phyloP scores from a whole-genome alignment of 2,329 filamentous ascomycete genomes.

The Fusarium tjaetaba region DNA sequence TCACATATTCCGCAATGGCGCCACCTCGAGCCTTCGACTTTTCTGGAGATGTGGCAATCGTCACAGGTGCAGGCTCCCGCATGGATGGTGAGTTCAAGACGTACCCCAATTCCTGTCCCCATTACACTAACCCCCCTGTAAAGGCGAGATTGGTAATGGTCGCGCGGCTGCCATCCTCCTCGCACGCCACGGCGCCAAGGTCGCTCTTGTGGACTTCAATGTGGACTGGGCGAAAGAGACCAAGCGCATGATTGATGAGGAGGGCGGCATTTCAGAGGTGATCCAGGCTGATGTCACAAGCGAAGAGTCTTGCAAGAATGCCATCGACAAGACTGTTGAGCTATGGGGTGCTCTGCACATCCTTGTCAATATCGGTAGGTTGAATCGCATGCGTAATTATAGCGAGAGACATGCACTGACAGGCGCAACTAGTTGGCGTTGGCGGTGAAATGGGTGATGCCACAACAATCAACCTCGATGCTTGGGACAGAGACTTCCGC shows the following conservation, averaged over 20 bases:
- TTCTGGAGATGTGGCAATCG: background rate
- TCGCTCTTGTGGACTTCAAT: background rate
- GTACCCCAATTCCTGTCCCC: background rate
- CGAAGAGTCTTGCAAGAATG: slow-evolving; percentile 7
- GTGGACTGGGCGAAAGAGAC: slow-evolving; percentile 2
- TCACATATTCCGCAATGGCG: background rate
- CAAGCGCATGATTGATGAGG: slow-evolving; percentile 7
- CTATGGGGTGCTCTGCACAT: slow-evolving; percentile 5
- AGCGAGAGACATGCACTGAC: background rate
- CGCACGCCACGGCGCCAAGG: slow-evolving; percentile 1
- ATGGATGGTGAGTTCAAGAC: background rate
- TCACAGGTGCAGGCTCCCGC: slow-evolving; percentile 2
- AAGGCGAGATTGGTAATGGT: slow-evolving; percentile 7
- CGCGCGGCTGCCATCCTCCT: slow-evolving; percentile 3
- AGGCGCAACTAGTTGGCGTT: background rate
- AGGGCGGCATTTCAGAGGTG: slow-evolving; percentile 1
- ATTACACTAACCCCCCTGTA: background rate
- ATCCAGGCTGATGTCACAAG: slow-evolving; percentile 2
- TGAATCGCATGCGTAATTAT: background rate
- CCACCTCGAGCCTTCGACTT: slow-evolving; percentile 1
- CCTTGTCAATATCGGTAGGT: slow-evolving; percentile 5
- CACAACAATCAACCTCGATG: slow-evolving; percentile 1
- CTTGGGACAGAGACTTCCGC: slow-evolving; percentile 7
- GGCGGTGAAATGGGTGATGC: slow-evolving; percentile 4
- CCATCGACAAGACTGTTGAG: background rate